A percentile compares a stretch with the other conserved stretches of the same genome.
Conservation (phyloP, 1,284 basidiomycete species). For the Stygiomarasmius scandens region DNA sequence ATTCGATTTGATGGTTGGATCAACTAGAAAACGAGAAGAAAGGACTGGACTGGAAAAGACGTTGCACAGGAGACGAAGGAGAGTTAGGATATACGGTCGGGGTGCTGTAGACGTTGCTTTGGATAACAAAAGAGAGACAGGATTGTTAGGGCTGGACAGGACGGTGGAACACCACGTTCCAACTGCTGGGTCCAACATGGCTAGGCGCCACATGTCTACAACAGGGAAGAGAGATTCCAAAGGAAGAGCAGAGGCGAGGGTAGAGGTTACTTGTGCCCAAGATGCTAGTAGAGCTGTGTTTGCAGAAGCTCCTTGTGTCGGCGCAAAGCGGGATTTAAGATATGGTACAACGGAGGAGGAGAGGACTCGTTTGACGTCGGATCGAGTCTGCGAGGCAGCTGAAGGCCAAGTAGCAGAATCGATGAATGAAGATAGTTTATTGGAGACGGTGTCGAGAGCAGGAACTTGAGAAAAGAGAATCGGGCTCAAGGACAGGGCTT, state of each 20-base stretch:
- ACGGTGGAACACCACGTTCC: slow-evolving; percentile 47
- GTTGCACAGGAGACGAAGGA: slow-evolving; percentile 78
- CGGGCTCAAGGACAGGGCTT: slow-evolving; percentile 69
- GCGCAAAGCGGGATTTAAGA: slow-evolving; percentile 57
- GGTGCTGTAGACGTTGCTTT: slow-evolving; percentile 42
- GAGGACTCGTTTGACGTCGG: slow-evolving; percentile 53
- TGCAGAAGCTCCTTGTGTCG: slow-evolving; percentile 28
- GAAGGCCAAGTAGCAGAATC: slow-evolving; percentile 42
- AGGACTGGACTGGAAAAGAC: slow-evolving; percentile 60
- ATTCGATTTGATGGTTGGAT: slow-evolving; percentile 29
- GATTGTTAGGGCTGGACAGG: slow-evolving; percentile 34
- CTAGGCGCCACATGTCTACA: slow-evolving; percentile 84
- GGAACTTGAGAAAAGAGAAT: slow-evolving; percentile 79
- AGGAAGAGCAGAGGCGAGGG: slow-evolving; percentile 52
- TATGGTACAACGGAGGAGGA: slow-evolving; percentile 58
- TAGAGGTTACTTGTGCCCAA: slow-evolving; percentile 53
- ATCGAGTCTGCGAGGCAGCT: slow-evolving; percentile 35
- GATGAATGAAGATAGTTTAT: slow-evolving; percentile 69
- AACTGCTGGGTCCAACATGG: slow-evolving; percentile 64
- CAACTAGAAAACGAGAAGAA: slow-evolving; percentile 52
- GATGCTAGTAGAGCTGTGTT: slow-evolving; percentile 36
- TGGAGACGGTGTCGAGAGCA: slow-evolving; percentile 61
- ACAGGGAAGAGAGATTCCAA: slow-evolving; percentile 75
- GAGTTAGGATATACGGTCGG: slow-evolving; percentile 67
- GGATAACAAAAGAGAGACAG: slow-evolving; percentile 45